phyloP scores from a whole-genome alignment of 768 basidiomycete genomes.

The Leccinellum albellum region DNA sequence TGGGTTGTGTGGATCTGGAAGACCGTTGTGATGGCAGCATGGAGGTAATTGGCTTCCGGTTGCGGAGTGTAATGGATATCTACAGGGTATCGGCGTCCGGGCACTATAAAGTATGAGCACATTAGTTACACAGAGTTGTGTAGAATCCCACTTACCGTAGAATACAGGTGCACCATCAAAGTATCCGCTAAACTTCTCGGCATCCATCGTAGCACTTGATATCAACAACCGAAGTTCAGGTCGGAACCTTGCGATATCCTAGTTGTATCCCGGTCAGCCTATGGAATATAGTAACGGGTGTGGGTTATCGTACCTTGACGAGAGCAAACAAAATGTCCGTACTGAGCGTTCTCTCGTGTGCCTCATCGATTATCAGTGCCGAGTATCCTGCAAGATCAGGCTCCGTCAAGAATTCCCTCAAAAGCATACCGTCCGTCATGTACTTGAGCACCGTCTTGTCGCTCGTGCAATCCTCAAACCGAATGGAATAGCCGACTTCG shows the following conservation, averaged over 20 bases:
- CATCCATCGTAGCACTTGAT: slow-evolving; percentile 95
- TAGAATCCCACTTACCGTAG: slow-evolving; percentile 54
- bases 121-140: neutral
- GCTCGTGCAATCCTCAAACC: slow-evolving; percentile 99
- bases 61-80: slow-evolving; percentile 99
- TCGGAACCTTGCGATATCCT: slow-evolving; percentile 96
- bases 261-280: slow-evolving; percentile 21
- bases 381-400: slow-evolving; percentile 95
- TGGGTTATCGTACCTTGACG: slow-evolving; percentile 76
- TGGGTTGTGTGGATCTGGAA: slow-evolving; percentile 99
- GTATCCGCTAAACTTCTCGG: slow-evolving; percentile 96
- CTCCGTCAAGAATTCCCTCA: slow-evolving; percentile 96
- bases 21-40: slow-evolving; percentile 96
- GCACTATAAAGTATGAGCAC: slow-evolving; percentile 51
- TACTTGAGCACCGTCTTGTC: slow-evolving; percentile 99
- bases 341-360: slow-evolving; percentile 95
- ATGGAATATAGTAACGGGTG: slow-evolving; percentile 3
- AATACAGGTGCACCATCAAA: slow-evolving; percentile 97
- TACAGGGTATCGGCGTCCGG: slow-evolving; percentile 95
- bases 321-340: slow-evolving; percentile 98
- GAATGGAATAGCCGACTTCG: slow-evolving; percentile 99
- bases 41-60: slow-evolving; percentile 98
- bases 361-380: slow-evolving; percentile 96
- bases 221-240: slow-evolving; percentile 92
- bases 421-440: slow-evolving; percentile 99